Evolutionary conservation across 208 protist species (phyloP).

Genomic region (Angomonas desouzai): DNA sequence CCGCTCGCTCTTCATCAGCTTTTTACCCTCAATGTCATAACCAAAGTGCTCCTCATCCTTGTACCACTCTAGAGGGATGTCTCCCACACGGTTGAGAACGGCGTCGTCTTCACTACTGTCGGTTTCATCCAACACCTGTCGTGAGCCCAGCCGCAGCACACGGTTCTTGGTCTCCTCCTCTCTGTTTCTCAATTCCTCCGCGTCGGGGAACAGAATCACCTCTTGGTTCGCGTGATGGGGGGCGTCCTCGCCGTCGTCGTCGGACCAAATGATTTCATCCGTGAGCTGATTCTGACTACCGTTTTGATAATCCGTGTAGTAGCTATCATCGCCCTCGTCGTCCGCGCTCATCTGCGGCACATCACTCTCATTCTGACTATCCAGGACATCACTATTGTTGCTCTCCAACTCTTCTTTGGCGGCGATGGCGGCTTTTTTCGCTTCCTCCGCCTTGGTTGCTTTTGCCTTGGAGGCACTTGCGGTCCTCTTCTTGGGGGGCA

Average conservation of each 20-base stretch:
- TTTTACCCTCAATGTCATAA: slow-evolving; percentile 91
- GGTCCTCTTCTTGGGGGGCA: slow-evolving; percentile 47
- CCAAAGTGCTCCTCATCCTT: slow-evolving; percentile 91
- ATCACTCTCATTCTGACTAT: not conserved
- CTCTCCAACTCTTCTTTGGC: too few species aligned
- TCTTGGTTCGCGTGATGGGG: slow-evolving; percentile 27
- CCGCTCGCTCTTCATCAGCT: slow-evolving; percentile 84
- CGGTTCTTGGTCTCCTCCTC: slow-evolving; percentile 15
- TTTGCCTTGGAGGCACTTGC: slow-evolving; percentile 1
- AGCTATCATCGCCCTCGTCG: not conserved
- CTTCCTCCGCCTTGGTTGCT: not conserved
- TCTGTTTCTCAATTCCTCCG: slow-evolving; percentile 46
- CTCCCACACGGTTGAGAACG: slow-evolving; percentile 88
- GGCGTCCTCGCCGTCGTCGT: slow-evolving; percentile 32
- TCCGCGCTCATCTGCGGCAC: not conserved
- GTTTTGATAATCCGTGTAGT: slow-evolving; percentile 4
- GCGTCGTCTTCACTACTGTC: slow-evolving; percentile 91
- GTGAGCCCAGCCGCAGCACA: slow-evolving; percentile 67
- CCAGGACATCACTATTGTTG: not conserved
- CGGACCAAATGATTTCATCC: slow-evolving; percentile 78
- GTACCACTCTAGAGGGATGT: slow-evolving; percentile 95
- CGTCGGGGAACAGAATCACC: slow-evolving; percentile 79
- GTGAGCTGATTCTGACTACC: slow-evolving; percentile 4
- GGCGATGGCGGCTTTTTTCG: not conserved
- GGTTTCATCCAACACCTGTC: slow-evolving; percentile 73